Percentiles rank a stretch among this genome's conserved stretches.
These are phyloP conservation scores for Plenodomus biglobosus DNA, from an alignment of 2,329 filamentous ascomycete genomes.

Conservation along the genomic window DNA sequence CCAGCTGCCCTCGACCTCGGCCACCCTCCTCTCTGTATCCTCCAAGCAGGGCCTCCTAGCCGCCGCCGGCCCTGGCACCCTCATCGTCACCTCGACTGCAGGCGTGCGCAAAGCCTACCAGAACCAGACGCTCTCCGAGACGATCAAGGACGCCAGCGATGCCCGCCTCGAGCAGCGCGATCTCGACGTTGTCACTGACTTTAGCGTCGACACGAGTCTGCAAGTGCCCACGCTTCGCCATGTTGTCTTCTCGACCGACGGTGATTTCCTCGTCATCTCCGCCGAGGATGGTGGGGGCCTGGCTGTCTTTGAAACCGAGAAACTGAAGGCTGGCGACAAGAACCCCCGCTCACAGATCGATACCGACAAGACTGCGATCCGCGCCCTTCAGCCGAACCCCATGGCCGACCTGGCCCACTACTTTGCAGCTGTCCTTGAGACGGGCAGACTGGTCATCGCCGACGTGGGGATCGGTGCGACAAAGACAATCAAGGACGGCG, in stretches of 20 bases:
- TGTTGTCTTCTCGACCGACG: conserved; percentile 86
- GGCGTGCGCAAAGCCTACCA: conserved; percentile 74
- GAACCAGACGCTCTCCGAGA: conserved; percentile 41
- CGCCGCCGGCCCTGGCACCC: conserved; percentile 78
- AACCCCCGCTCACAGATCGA: conserved; percentile 72
- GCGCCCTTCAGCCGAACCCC: conserved; percentile 79
- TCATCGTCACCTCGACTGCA: conserved; percentile 76
- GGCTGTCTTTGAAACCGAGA: conserved; percentile 73
- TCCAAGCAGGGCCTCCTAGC: conserved; percentile 79
- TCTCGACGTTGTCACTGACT: conserved; percentile 67
- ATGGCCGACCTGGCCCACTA: conserved; percentile 70
- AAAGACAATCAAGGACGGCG: conserved; percentile 63
- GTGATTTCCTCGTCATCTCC: conserved; percentile 78
- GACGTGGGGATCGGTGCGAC: conserved; percentile 66
- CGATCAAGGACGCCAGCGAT: conserved; percentile 7
- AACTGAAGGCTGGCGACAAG: conserved; percentile 62
- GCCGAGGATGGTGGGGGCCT: conserved; percentile 80
- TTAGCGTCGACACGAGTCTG: conserved; percentile 73
- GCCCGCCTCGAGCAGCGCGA: conserved; percentile 42
- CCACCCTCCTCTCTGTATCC: conserved; percentile 82
- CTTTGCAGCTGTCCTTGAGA: conserved; percentile 76
- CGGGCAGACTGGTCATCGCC: conserved; percentile 80
- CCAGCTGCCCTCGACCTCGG: conserved; percentile 70
- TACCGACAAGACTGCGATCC: conserved; percentile 73
- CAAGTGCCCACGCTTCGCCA: conserved; percentile 80